Evolutionary conservation across 768 basidiomycete species (phyloP).

Genomic region (Podaxis pistillaris): DNA sequence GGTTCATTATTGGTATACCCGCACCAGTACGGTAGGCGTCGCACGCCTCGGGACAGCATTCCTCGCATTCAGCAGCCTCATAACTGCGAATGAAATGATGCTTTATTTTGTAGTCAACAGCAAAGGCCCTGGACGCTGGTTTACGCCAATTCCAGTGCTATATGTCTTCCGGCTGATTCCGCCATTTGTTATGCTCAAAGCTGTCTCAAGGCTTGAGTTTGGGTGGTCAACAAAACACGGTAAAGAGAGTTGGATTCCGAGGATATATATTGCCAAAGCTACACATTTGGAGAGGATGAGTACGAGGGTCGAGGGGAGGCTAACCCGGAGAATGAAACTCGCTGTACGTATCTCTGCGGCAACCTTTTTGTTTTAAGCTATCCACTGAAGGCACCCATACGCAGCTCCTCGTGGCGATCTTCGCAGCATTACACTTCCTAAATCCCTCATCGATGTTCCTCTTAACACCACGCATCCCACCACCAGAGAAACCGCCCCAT

Average conservation of each 20-base stretch:
- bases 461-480: constrained; percentile 11
- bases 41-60: constrained; percentile 25
- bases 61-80: constrained; percentile 16
- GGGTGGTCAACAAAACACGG: constrained; percentile 7
- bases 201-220: constrained; percentile 23
- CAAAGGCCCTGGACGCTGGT: background rate
- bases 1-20: constrained; percentile 33
- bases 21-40: constrained; percentile 31
- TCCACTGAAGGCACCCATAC: background rate
- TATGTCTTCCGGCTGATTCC: constrained; percentile 8
- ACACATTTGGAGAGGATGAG: constrained; percentile 32
- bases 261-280: constrained; percentile 17
- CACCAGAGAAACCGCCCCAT: background rate
- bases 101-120: background rate
- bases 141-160: background rate
- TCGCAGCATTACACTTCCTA: constrained; percentile 4
- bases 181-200: constrained; percentile 26
- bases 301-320: constrained; percentile 19
- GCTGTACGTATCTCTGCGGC: background rate
- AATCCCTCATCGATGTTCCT: constrained; percentile 1
- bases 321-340: background rate
- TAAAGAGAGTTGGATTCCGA: constrained; percentile 20
- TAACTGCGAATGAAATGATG: constrained; percentile 4
- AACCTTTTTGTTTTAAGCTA: background rate
- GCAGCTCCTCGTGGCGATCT: constrained; percentile 8